These are phyloP conservation scores for Cardamine chenopodiifolia DNA, from an alignment of 345 rosid species.

Conservation along the genomic window DNA sequence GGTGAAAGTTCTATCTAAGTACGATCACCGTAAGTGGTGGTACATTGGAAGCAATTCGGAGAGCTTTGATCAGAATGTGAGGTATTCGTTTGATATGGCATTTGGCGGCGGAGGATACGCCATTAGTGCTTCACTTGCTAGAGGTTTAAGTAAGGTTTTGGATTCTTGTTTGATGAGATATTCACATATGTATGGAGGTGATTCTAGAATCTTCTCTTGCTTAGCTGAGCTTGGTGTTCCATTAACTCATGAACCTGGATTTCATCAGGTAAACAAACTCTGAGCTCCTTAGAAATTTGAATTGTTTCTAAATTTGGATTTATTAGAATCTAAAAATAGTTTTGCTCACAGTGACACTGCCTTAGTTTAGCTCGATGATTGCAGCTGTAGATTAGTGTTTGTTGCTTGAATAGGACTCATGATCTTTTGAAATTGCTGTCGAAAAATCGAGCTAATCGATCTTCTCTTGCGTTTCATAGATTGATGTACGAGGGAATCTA, in stretches of 20 bases:
- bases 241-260: constrained; percentile 74
- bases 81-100: constrained; percentile 73
- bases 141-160: too few species aligned
- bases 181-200: constrained; percentile 72
- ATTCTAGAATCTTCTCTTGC: constrained; percentile 75
- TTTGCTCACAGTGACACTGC: background rate
- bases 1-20: constrained; percentile 61
- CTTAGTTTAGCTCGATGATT: background rate
- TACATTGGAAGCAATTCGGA: constrained; percentile 78
- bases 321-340: background rate
- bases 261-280: constrained; percentile 66
- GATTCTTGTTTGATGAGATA: constrained; percentile 49
- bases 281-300: background rate
- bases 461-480: constrained; percentile 42
- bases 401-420: background rate
- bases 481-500: constrained; percentile 77
- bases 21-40: constrained; percentile 62
- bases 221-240: constrained; percentile 75
- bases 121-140: too few species aligned
- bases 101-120: constrained; percentile 18
- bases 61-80: constrained; percentile 63
- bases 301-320: background rate
- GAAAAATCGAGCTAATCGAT: background rate
- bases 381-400: background rate
- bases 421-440: background rate